These are phyloP conservation scores for Solanum habrochaites DNA, from an alignment of 257 asterid genomes.

Conservation along the genomic window DNA sequence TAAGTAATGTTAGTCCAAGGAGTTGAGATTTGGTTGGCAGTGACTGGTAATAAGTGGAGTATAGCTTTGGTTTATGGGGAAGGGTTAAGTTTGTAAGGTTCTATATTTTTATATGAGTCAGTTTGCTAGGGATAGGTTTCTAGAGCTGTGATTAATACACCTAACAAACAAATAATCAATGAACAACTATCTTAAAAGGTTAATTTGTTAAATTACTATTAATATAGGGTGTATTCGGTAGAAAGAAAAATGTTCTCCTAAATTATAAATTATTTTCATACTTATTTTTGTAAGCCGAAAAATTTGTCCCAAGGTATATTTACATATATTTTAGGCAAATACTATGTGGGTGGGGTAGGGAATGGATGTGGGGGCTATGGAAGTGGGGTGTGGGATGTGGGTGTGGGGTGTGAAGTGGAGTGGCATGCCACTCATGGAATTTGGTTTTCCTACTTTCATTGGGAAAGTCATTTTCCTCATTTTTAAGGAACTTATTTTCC, in stretches of 20 bases:
- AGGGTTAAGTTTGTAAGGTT: not conserved
- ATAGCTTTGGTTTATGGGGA: not conserved
- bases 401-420: not conserved
- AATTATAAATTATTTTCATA: not conserved
- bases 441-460: not conserved
- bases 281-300: not conserved
- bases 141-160: not conserved
- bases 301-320: not conserved
- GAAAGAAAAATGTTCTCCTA: not conserved
- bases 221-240: not conserved
- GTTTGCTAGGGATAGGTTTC: not conserved
- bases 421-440: not conserved
- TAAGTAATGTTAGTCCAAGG: not conserved
- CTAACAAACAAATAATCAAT: not conserved
- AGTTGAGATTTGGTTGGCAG: not conserved
- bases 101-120: not conserved
- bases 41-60: not conserved
- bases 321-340: not conserved
- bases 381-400: not conserved
- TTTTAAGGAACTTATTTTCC: not conserved
- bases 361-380: not conserved
- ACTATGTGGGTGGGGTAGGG: not conserved
- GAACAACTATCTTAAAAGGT: not conserved
- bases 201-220: not conserved
- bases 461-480: not conserved